phyloP scores from a whole-genome alignment of 2,329 filamentous ascomycete species.

The Ophiostoma piceae region DNA sequence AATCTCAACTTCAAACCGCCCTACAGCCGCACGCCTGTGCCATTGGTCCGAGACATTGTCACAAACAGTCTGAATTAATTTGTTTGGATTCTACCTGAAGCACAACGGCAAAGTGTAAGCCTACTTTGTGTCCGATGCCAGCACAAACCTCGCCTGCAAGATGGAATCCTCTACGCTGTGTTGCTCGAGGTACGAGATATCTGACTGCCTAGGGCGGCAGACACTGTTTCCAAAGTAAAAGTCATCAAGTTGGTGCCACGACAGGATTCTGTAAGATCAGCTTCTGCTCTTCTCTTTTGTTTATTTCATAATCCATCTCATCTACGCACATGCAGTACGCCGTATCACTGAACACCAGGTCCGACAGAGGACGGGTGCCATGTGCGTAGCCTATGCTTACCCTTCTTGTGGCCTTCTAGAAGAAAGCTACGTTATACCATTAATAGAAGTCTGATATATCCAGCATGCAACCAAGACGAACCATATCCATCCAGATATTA shows the following conservation, averaged over 20 bases:
- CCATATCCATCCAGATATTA: no score
- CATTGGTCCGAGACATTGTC: not conserved
- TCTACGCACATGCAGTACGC: not conserved
- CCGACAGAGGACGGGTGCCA: not conserved
- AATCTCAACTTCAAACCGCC: not conserved
- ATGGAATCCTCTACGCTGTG: conserved; percentile 5
- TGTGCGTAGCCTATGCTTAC: conserved; percentile 7
- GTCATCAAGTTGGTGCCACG: not conserved
- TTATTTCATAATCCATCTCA: not conserved
- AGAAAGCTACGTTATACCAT: not conserved
- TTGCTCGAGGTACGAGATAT: conserved; percentile 1
- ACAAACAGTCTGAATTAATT: no score
- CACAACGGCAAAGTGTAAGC: not conserved
- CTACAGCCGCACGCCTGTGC: not conserved
- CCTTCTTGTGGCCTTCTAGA: conserved; percentile 4
- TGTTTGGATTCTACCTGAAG: no score
- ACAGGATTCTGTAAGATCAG: not conserved
- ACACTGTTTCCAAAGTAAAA: not conserved
- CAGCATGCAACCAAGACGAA: no score
- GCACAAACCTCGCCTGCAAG: conserved; percentile 5
- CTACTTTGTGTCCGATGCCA: not conserved
- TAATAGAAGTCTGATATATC: no score
- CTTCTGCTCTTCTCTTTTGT: not conserved
- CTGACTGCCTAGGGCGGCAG: not conserved
- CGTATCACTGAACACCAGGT: not conserved